Percentiles rank a stretch among this genome's conserved stretches.
Evolutionary conservation across 2,329 filamentous ascomycete species (phyloP).

Genomic region (Colletotrichum siamense): DNA sequence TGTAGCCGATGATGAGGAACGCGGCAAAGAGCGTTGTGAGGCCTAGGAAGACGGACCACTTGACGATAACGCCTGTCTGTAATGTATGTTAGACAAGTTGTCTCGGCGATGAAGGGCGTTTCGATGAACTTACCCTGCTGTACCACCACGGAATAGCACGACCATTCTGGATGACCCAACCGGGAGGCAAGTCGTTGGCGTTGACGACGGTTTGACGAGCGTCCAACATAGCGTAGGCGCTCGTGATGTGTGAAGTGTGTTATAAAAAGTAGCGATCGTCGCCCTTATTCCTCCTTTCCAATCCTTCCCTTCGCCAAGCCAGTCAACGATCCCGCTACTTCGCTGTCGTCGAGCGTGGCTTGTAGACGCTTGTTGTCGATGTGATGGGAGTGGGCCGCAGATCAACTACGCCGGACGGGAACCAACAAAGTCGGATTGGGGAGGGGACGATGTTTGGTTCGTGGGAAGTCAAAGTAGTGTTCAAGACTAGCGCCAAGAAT

Average conservation of each 20-base stretch:
- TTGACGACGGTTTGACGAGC: constrained; percentile 13
- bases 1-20: constrained; percentile 72
- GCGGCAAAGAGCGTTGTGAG: constrained; percentile 63
- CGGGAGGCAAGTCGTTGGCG: constrained; percentile 25
- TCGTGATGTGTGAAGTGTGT: neutral
- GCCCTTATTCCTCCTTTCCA: neutral
- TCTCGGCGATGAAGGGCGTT: neutral
- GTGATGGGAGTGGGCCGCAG: neutral
- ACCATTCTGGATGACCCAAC: constrained; percentile 30
- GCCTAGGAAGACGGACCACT: constrained; percentile 72
- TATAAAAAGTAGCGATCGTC: neutral
- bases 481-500: constrained; percentile 2
- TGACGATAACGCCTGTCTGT: constrained; percentile 69
- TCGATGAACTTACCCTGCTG: constrained; percentile 21
- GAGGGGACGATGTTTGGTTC: neutral
- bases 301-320: neutral
- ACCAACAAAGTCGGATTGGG: neutral
- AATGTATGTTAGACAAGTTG: neutral
- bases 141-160: constrained; percentile 31
- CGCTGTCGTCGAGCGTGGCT: neutral
- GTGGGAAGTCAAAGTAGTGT: neutral
- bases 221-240: constrained; percentile 4
- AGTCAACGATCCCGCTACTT: neutral
- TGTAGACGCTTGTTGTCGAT: neutral
- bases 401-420: constrained; percentile 13